Conservation (phyloP, 2,329 filamentous ascomycete genomes). For the Verticillium albo-atrum region DNA sequence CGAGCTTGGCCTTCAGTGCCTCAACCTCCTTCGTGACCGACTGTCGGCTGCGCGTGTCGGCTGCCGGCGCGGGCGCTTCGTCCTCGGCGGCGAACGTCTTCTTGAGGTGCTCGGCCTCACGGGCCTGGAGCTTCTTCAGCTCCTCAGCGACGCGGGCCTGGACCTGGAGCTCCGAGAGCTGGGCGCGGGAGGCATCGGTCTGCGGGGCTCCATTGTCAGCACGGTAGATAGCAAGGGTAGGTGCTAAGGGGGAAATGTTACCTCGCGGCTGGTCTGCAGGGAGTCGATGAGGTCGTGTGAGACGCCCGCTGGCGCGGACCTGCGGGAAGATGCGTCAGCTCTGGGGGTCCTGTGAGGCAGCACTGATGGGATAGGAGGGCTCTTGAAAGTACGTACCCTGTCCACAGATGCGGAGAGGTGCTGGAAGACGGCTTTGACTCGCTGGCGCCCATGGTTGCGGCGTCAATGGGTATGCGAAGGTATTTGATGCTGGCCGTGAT, state of each 20-base stretch:
- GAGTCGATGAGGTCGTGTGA: slow-evolving; percentile 79
- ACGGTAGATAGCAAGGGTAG: background rate
- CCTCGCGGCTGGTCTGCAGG: slow-evolving; percentile 81
- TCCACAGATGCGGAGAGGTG: slow-evolving; percentile 43
- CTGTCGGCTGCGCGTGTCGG: slow-evolving; percentile 30
- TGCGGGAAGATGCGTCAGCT: slow-evolving; percentile 15
- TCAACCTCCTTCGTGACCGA: slow-evolving; percentile 57
- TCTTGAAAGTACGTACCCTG: slow-evolving; percentile 40
- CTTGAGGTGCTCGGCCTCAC: slow-evolving; percentile 65
- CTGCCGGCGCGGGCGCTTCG: slow-evolving; percentile 24
- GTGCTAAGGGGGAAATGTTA: slow-evolving; percentile 36
- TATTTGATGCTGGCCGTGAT: slow-evolving; percentile 12
- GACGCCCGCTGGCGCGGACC: slow-evolving; percentile 48
- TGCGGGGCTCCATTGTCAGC: slow-evolving; percentile 32
- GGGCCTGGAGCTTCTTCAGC: slow-evolving; percentile 71
- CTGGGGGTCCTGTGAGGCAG: slow-evolving; percentile 12
- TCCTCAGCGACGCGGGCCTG: slow-evolving; percentile 83
- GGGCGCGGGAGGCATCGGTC: slow-evolving; percentile 85
- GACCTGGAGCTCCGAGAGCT: slow-evolving; percentile 79
- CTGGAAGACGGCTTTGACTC: slow-evolving; percentile 48
- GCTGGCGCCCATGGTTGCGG: slow-evolving; percentile 50
- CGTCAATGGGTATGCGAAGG: slow-evolving; percentile 12
- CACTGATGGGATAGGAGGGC: background rate
- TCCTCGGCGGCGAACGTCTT: slow-evolving; percentile 63
- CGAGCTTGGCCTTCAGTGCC: slow-evolving; percentile 53